Base-by-base conservation (phyloP, 176 grass and related monocot genomes). In the Pharus latifolius region DNA sequence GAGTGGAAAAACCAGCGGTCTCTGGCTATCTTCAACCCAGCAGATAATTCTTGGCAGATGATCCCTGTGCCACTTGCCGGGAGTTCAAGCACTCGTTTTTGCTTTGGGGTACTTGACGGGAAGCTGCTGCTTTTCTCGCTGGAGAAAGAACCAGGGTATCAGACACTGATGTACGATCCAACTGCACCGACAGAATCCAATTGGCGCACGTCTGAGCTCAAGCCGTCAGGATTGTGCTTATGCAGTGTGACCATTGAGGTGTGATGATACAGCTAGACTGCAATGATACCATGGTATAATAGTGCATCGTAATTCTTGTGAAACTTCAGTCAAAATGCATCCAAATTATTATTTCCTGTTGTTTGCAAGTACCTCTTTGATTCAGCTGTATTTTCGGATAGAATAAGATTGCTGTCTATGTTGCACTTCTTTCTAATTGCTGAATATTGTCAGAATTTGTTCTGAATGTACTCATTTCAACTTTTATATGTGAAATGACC, bases 1-100 rank as follows among this genome's bases (percentile, higher is more conserved):
- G 83, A 92, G 34, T 96, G 92, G 92, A 86, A 70, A 41, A 70
- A 87, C 56, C 88, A 84, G 33, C 42, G 88, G 2, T 70, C 75
- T 2, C 46, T 96, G 3, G 57, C 70, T 0, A 63, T 56, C 15
- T 96, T 92, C 41, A 17, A 58, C 85, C 73, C 85, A 10, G 56
- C 3, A 0, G 85, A 86, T 15, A 20, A 44, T 3, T 88, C 83
- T 5, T 92, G 86, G 82, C 63, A 30, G 14, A 80, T 64, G 45
- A 67, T 83, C 38, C 27, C 40, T 4, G 74, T 87, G 29, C 88
- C 92, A 0, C 67, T 96, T 19, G 72, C 72, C 0, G 92, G 92
- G 10, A 82, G 82, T 13, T 89, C 80, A 0, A 71, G 67, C 17
- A 78, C 85, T 2, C 42, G 55, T 2, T 87, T 92, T 48, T 74